These are phyloP conservation scores for Aspergillus baeticus DNA, from an alignment of 495 filamentous ascomycete species.

Conservation along the genomic window DNA sequence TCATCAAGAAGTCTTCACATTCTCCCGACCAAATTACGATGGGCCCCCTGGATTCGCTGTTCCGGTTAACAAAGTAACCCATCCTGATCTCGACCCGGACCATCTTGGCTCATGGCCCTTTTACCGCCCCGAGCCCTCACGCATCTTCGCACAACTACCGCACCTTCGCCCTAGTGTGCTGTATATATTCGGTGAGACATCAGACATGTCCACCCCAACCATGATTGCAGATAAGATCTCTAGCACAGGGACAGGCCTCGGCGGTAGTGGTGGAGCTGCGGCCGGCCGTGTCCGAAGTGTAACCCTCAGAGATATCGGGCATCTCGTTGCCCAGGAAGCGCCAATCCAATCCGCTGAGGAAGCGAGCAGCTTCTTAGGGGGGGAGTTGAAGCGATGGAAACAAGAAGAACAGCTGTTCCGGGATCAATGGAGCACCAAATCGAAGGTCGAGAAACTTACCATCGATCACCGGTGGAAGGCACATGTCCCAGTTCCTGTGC, in stretches of 20 bases:
- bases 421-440: slow-evolving; percentile 49
- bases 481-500: slow-evolving; percentile 43
- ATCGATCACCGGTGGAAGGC: slow-evolving; percentile 57
- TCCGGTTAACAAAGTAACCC: slow-evolving; percentile 40
- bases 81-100: slow-evolving; percentile 46
- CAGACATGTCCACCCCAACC: slow-evolving; percentile 56
- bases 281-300: slow-evolving; percentile 71
- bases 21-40: slow-evolving; percentile 53
- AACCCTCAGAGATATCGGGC: slow-evolving; percentile 65
- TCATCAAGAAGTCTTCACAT: slow-evolving; percentile 64
- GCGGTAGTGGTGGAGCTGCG: slow-evolving; percentile 48
- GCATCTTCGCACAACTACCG: slow-evolving; percentile 63
- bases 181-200: slow-evolving; percentile 74
- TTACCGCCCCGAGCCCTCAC: slow-evolving; percentile 70
- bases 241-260: slow-evolving; percentile 45
- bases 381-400: slow-evolving; percentile 63
- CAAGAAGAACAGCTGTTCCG: slow-evolving; percentile 60
- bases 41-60: slow-evolving; percentile 32
- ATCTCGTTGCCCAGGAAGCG: slow-evolving; percentile 82
- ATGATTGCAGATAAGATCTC: slow-evolving; percentile 46
- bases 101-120: slow-evolving; percentile 54
- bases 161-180: slow-evolving; percentile 74
- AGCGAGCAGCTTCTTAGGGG: slow-evolving; percentile 59
- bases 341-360: slow-evolving; percentile 63
- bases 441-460: slow-evolving; percentile 54